Evolutionary conservation across 768 basidiomycete genomes (phyloP).

Genomic region (Lactifluus subvellereus): DNA sequence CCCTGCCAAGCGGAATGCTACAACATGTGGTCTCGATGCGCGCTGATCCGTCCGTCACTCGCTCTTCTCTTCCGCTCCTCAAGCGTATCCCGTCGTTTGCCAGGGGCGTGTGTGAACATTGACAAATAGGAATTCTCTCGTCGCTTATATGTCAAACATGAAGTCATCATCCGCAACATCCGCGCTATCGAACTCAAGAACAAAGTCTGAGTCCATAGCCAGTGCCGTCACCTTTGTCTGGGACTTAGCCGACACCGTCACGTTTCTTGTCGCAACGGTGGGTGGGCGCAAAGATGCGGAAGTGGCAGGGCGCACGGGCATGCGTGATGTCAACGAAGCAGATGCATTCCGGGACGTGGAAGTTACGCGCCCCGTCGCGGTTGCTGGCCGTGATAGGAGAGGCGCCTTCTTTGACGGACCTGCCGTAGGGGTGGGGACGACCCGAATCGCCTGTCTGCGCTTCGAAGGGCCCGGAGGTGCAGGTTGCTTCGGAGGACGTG

Average conservation of each 20-base stretch:
- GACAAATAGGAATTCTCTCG: background rate
- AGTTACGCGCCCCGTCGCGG: background rate
- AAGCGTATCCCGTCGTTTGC: too few relatives aligned
- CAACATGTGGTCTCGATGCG: too few relatives aligned
- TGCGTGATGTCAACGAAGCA: background rate
- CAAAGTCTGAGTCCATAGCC: background rate
- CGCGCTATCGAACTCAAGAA: background rate
- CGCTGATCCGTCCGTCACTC: too few relatives aligned
- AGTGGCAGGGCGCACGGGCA: slow-evolving; percentile 10
- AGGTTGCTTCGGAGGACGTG: background rate
- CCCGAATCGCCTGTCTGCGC: background rate
- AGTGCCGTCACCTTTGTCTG: background rate
- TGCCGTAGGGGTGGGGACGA: background rate
- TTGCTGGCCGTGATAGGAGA: background rate
- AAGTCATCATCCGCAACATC: slow-evolving; percentile 3
- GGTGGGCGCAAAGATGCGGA: slow-evolving; percentile 9
- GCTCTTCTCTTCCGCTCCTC: too few relatives aligned
- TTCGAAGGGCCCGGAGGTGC: background rate
- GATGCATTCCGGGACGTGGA: background rate
- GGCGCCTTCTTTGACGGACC: background rate
- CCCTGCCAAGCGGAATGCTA: too few relatives aligned
- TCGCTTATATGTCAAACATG: slow-evolving; percentile 13
- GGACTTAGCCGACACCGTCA: background rate
- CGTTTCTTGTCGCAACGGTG: background rate
- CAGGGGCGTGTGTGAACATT: background rate